These are phyloP conservation scores for Arthrobotrys conoides DNA, from an alignment of 2,329 filamentous ascomycete species.

Conservation along the genomic window DNA sequence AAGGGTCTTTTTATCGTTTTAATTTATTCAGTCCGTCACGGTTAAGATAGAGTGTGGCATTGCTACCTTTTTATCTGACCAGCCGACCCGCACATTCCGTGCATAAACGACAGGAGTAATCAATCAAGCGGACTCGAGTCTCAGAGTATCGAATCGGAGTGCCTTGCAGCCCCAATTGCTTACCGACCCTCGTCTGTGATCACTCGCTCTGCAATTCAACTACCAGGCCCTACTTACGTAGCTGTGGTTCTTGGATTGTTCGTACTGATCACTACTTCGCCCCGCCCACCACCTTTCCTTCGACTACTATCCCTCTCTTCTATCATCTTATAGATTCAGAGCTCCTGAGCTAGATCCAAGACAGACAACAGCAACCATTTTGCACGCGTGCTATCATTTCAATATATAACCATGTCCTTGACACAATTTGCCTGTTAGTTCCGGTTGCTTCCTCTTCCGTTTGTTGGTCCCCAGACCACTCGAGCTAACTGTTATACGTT, in stretches of 20 bases:
- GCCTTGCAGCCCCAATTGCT: slow-evolving; percentile 38
- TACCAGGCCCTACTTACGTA: background rate
- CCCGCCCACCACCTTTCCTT: background rate
- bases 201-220: slow-evolving; percentile 2
- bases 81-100: slow-evolving; percentile 33
- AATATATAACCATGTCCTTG: slow-evolving; percentile 51
- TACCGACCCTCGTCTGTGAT: slow-evolving; percentile 25
- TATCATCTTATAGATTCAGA: slow-evolving; percentile 4
- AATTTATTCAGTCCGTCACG: slow-evolving; percentile 4
- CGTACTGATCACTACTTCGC: background rate
- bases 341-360: slow-evolving; percentile 26
- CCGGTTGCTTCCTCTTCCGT: slow-evolving; percentile 22
- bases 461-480: slow-evolving; percentile 8
- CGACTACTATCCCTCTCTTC: slow-evolving; percentile 12
- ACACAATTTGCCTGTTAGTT: slow-evolving; percentile 64
- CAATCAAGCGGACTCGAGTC: slow-evolving; percentile 28
- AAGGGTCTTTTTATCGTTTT: background rate
- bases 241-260: slow-evolving; percentile 14
- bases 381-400: slow-evolving; percentile 42
- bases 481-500: slow-evolving; percentile 39
- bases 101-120: slow-evolving; percentile 46
- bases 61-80: slow-evolving; percentile 41
- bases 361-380: slow-evolving; percentile 5
- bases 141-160: slow-evolving; percentile 41
- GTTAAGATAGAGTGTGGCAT: slow-evolving; percentile 47